Evolutionary conservation across 139 green algal genomes (phyloP).

Genomic region (Prasinococcaceae sp.): DNA sequence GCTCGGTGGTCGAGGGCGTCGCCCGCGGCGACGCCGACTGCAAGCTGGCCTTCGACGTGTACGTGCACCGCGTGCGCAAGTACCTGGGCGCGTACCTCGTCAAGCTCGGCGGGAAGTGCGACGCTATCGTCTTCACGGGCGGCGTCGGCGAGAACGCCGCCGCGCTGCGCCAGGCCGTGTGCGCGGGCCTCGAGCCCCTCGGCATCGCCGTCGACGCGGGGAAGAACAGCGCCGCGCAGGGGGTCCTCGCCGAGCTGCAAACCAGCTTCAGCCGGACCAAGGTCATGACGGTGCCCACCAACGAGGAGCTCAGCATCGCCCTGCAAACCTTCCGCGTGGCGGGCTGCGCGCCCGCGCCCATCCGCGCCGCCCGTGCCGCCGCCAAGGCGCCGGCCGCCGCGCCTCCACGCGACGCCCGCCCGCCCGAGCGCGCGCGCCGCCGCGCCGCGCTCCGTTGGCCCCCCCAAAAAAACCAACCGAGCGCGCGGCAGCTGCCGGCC

Average conservation of each 20-base stretch:
- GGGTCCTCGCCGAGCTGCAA: constrained; percentile 35
- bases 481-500: too few species aligned
- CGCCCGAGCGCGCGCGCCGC: too few species aligned
- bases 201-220: constrained; percentile 48
- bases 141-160: constrained; percentile 59
- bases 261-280: constrained; percentile 20
- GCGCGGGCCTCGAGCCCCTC: constrained; percentile 39
- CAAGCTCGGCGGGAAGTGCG: constrained; percentile 47
- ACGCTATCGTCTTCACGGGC: constrained; percentile 75
- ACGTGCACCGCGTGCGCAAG: constrained; percentile 60
- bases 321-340: too few species aligned
- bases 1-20: constrained; percentile 35
- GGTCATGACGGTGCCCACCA: constrained; percentile 73
- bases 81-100: constrained; percentile 73
- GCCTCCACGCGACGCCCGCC: too few species aligned
- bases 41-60: constrained; percentile 62
- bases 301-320: constrained; percentile 80
- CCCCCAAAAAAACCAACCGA: too few species aligned
- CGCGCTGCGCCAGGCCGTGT: constrained; percentile 32
- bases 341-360: too few species aligned
- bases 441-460: too few species aligned
- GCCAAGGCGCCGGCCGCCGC: too few species aligned
- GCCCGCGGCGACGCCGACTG: constrained; percentile 27
- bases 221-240: constrained; percentile 37
- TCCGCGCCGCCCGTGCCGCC: too few species aligned